phyloP scores from a whole-genome alignment of 345 rosid genomes.

The Iberis pinnata region DNA sequence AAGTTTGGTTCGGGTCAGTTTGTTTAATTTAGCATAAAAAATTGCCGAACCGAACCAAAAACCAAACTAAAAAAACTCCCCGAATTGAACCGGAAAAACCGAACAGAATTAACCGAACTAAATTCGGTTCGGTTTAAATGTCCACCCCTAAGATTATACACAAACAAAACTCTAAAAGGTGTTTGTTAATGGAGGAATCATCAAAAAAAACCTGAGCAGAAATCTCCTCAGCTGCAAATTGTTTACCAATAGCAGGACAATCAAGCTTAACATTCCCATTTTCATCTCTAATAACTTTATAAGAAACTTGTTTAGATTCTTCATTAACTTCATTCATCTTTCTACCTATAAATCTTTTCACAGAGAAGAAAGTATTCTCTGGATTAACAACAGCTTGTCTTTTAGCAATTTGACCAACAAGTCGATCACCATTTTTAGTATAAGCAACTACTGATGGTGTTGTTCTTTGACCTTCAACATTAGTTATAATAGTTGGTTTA shows the following conservation, averaged over 20 bases:
- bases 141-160: too few species aligned
- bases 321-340: conserved; percentile 94
- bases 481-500: conserved; percentile 89
- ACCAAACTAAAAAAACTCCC: background rate
- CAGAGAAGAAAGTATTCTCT: conserved; percentile 95
- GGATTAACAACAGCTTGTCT: conserved; percentile 98
- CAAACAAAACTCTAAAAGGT: too few species aligned
- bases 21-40: too few species aligned
- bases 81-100: background rate
- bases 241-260: conserved; percentile 87
- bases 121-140: too few species aligned
- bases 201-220: conserved; percentile 76
- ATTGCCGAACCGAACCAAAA: too few species aligned
- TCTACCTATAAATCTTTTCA: conserved; percentile 97
- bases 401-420: conserved; percentile 97
- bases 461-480: conserved; percentile 95
- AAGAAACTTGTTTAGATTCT: conserved; percentile 90
- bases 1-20: too few species aligned
- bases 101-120: too few species aligned
- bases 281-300: conserved; percentile 77
- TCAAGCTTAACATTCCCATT: conserved; percentile 93
- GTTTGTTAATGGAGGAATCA: background rate
- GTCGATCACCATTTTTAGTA: conserved; percentile 73
- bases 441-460: conserved; percentile 98
- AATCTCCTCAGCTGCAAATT: conserved; percentile 94